Conservation (phyloP, 257 asterid genomes). For the Gentiana straminea region DNA sequence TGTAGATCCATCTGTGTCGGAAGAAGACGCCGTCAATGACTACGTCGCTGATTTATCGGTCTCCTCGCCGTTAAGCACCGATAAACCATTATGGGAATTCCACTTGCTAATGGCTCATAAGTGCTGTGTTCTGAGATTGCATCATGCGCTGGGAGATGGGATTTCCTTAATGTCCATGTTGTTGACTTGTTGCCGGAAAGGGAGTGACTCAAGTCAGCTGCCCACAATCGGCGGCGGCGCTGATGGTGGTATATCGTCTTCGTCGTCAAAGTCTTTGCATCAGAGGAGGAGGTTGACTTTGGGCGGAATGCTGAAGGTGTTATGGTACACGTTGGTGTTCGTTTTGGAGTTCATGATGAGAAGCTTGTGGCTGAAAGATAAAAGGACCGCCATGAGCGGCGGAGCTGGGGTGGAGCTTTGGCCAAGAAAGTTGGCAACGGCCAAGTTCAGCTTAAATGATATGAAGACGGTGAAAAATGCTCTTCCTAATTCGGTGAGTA, state of each 20-base stretch:
- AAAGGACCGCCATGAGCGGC: constrained; percentile 26
- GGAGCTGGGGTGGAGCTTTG: constrained; percentile 44
- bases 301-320: constrained; percentile 17
- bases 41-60: constrained; percentile 42
- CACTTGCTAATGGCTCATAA: constrained; percentile 54
- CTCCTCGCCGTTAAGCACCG: constrained; percentile 42
- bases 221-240: constrained; percentile 17
- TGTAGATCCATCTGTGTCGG: constrained; percentile 19
- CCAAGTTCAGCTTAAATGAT: constrained; percentile 26
- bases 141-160: constrained; percentile 87
- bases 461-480: constrained; percentile 28
- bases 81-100: constrained; percentile 74
- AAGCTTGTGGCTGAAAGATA: constrained; percentile 29
- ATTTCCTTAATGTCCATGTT: constrained; percentile 56
- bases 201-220: constrained; percentile 28
- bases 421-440: constrained; percentile 36
- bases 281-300: constrained; percentile 17
- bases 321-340: constrained; percentile 24
- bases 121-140: constrained; percentile 42
- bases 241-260: constrained; percentile 13
- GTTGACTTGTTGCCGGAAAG: constrained; percentile 42
- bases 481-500: constrained; percentile 18
- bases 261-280: not conserved
- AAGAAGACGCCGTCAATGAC: constrained; percentile 51
- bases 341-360: constrained; percentile 21